Conservation (phyloP, 169 alveolate species). For the Plasmodium coatneyi region DNA sequence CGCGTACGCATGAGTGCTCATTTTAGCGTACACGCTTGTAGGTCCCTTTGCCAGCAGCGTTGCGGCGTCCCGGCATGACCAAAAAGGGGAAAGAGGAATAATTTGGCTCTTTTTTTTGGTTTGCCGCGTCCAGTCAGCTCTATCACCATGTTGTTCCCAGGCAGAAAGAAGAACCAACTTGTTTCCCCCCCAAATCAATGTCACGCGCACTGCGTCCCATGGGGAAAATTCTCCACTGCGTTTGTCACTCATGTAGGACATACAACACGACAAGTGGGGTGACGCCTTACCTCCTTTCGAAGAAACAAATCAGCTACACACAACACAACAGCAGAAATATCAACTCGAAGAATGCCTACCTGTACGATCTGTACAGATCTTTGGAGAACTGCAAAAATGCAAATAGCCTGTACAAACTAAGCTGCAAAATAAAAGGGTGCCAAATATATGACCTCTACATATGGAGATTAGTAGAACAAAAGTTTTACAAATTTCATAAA, state of each 20-base stretch:
- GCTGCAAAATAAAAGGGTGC: conserved; percentile 75
- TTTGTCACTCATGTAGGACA: not conserved
- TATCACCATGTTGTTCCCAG: not conserved
- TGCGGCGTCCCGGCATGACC: not conserved
- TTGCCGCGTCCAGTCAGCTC: not conserved
- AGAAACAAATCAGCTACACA: conserved; percentile 36
- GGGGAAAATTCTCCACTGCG: not conserved
- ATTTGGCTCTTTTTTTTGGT: not conserved
- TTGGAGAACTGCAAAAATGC: conserved; percentile 55
- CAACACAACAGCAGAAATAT: conserved; percentile 12
- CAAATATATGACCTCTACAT: conserved; percentile 80
- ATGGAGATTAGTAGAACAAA: conserved; percentile 80
- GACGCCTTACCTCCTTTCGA: not conserved
- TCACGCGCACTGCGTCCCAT: not conserved
- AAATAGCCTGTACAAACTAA: conserved; percentile 63
- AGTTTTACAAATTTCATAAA: conserved; percentile 73
- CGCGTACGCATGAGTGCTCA: not conserved
- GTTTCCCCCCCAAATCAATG: not conserved
- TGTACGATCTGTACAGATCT: conserved; percentile 51
- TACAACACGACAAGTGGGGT: not conserved
- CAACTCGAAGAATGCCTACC: not conserved
- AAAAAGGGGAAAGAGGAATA: not conserved
- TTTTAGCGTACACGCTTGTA: not conserved
- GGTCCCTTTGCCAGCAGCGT: not conserved
- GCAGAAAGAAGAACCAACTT: not conserved